phyloP scores from a whole-genome alignment of 768 basidiomycete species.

The Kondoa malvinella region DNA sequence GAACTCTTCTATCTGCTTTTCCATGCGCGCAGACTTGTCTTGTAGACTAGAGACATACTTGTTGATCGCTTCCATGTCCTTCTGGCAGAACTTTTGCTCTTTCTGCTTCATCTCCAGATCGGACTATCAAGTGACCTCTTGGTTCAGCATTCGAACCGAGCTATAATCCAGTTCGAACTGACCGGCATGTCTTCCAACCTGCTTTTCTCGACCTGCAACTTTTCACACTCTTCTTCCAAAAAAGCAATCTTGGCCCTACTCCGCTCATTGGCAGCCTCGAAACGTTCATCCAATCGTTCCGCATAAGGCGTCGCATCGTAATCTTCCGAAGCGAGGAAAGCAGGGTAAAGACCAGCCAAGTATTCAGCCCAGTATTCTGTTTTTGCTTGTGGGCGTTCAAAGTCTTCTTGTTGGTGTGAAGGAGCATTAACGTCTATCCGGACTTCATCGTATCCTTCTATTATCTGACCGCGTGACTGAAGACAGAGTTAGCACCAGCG shows the following conservation, averaged over 20 bases:
- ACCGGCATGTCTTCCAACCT: background rate
- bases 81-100: conserved; percentile 49
- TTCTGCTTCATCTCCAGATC: conserved; percentile 20
- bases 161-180: background rate
- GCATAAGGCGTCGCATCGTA: conserved; percentile 39
- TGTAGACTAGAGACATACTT: conserved; percentile 55
- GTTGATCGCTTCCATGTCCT: conserved; percentile 39
- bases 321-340: conserved; percentile 55
- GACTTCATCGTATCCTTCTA: conserved; percentile 16
- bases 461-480: conserved; percentile 17
- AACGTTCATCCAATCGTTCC: conserved; percentile 17
- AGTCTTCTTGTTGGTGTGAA: conserved; percentile 46
- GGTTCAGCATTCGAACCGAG: background rate
- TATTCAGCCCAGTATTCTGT: conserved; percentile 24
- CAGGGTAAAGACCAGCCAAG: conserved; percentile 38
- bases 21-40: conserved; percentile 20
- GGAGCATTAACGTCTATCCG: conserved; percentile 46
- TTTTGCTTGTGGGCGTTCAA: conserved; percentile 18
- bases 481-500: background rate
- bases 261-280: conserved; percentile 17
- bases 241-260: conserved; percentile 30
- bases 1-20: conserved; percentile 29
- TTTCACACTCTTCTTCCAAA: conserved; percentile 34
- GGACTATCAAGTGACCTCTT: conserved; percentile 1
- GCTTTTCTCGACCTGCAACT: conserved; percentile 5